Evolutionary conservation across 345 rosid genomes (phyloP), one percentile per base, ranked within the genome.

Genomic region (Adansonia digitata): DNA sequence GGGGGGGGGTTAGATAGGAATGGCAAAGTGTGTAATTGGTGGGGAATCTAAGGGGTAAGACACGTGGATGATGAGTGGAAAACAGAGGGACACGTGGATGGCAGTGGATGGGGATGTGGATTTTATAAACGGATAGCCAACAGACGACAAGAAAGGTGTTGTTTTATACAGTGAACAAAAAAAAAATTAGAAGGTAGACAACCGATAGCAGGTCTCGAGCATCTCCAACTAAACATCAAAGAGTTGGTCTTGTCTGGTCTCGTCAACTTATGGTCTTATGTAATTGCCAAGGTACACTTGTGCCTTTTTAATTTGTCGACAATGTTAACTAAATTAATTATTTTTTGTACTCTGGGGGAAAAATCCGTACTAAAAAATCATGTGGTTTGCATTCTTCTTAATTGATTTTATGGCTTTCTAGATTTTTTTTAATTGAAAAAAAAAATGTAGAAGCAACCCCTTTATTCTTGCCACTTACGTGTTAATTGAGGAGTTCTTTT

Each of bases 41-140:
- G 35, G 46, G 22, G 2, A 11, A 48, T 13, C 2, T 17, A 73
- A 66, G 22, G 37, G 67, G 55, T 1, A 68, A 46, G 74, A 75
- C 84, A 83, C 85, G 84, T 81, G 82, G 82, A 73, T n/a, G 7
- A 71, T 49, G 73, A 73, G 77, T 60, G 79, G 79, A 52, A 15
- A 5, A 42, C 7, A 39, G 27, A 45, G 12, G 24, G 76, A 79
- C 86, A 85, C 79, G 83, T 81, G 78, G 83, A 46, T 15, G 69
- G 39, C 42, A 81, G 24, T n/a, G 69, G 45, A 49, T 42, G 46
- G 18, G 11, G 10, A 75, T 34, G 57, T 77, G 48, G 69, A 39
- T 64, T 64, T 39, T 4, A 10, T 72, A 26, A 49, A 62, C 29
- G 71, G 40, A 63, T 49, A 75, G 72, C 82, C 85, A 76, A 86